phyloP scores from a whole-genome alignment of 148 eudicot species.

The Euryodendron excelsum region DNA sequence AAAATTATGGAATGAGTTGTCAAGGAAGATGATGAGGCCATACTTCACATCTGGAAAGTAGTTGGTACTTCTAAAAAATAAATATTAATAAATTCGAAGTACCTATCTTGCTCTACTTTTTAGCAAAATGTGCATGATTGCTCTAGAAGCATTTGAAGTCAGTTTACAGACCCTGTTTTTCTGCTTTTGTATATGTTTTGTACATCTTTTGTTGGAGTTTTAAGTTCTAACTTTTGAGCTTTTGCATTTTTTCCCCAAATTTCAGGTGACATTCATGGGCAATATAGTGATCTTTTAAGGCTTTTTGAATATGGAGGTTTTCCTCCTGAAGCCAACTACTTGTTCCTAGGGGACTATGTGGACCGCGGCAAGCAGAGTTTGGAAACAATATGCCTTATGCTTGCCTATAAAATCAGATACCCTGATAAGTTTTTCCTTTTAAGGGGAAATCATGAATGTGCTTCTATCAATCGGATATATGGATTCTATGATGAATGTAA shows the following conservation, averaged over 20 bases:
- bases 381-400: conserved; percentile 8
- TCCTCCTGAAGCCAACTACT: neutral
- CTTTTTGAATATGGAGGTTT: neutral
- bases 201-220: neutral
- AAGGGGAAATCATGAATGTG: too few relatives aligned
- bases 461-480: neutral
- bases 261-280: conserved; percentile 43
- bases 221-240: neutral
- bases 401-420: too few relatives aligned
- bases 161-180: neutral
- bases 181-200: neutral
- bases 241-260: neutral
- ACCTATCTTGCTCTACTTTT: too few relatives aligned
- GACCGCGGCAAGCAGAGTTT: conserved; percentile 37
- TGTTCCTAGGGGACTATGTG: conserved; percentile 37
- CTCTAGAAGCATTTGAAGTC: neutral
- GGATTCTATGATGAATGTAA: neutral
- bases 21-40: neutral
- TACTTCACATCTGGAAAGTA: neutral
- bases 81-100: too few relatives aligned
- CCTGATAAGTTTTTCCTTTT: too few relatives aligned
- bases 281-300: conserved; percentile 23
- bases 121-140: neutral
- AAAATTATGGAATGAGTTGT: neutral
- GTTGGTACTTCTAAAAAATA: neutral